Base-by-base conservation (phyloP, 768 basidiomycete species). In the Lentinula detonsa region DNA sequence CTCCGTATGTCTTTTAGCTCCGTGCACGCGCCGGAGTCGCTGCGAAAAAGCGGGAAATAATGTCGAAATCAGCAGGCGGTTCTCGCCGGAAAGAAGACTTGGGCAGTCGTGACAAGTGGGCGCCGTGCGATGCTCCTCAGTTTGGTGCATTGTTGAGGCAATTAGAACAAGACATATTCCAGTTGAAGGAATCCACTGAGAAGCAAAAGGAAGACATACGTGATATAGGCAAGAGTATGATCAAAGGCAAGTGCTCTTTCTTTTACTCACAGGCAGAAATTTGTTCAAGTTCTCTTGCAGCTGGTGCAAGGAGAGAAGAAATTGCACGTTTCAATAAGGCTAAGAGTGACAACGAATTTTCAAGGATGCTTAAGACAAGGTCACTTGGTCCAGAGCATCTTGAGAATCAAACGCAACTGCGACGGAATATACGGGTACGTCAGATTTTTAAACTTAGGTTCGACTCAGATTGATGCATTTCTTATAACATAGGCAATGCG, bases 321-420 rank as follows among this genome's bases (percentile, higher is more conserved):
- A 88, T 93, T 28, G 76, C 78, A 16, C 84, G 92, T 4, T 95
- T 93, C 71, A 79, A 86, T 59, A 85, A 84, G 65, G 94, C 93
- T 1, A 85, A 85, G 62, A 80, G 79, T 34, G 94, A 98, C 68
- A 81, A 85, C 3, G 88, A 89, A 59, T 92, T 95, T 70, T 82
- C 85, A 9, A 88, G 85, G 67, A 83, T 89, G 78, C 73, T 92
- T 57, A 86, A 84, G 67, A 76, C 84, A 2, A 80, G 90, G 51
- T 86, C 88, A n/a, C 73, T 95, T n/a, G 89, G 89, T 11, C 93
- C 96, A 0, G 93, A 98, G 67, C 88, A 94, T 68, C 78, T 86
- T 13, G 93, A 95, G 69, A 88, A 85, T 1, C 95, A 95, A 69
- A 83, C 79, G 1, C 85, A 87, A 59, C 74, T 98, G 31, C 81